phyloP scores from a whole-genome alignment of 139 green algal species.

The Picochlorum costavermella region DNA sequence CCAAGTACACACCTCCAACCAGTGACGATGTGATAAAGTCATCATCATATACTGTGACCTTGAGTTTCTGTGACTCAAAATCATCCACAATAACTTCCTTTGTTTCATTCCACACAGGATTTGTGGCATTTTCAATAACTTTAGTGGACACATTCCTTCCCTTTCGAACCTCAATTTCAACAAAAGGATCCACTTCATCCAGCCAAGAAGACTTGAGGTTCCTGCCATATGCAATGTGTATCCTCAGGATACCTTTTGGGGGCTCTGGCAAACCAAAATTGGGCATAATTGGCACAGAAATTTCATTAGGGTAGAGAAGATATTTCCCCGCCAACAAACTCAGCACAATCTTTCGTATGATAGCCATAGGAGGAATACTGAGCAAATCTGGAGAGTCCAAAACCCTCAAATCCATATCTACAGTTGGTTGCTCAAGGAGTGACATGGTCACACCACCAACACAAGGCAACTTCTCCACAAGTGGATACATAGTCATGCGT shows the following conservation, averaged over 20 bases:
- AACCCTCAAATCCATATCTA: conserved; percentile 21
- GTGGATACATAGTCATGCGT: conserved; percentile 51
- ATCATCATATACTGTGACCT: conserved; percentile 34
- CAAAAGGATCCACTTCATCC: conserved; percentile 42
- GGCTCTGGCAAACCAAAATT: conserved; percentile 54
- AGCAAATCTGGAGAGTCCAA: conserved; percentile 46
- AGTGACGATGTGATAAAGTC: conserved; percentile 16
- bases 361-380: conserved; percentile 44
- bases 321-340: conserved; percentile 28
- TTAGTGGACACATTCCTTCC: conserved; percentile 8
- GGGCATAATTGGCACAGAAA: conserved; percentile 58
- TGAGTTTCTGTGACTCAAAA: conserved; percentile 38
- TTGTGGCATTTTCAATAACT: conserved; percentile 34
- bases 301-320: conserved; percentile 62
- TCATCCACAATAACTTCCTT: conserved; percentile 47
- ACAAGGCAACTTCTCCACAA: conserved; percentile 70
- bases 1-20: conserved; percentile 13
- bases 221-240: conserved; percentile 20
- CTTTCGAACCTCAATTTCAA: conserved; percentile 13
- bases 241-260: conserved; percentile 42
- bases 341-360: conserved; percentile 26
- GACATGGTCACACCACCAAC: conserved; percentile 55
- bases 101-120: conserved; percentile 47
- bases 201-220: conserved; percentile 33
- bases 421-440: conserved; percentile 38